Base-by-base conservation (phyloP, 2,329 filamentous ascomycete genomes). In the Pyrenochaeta sp. region DNA sequence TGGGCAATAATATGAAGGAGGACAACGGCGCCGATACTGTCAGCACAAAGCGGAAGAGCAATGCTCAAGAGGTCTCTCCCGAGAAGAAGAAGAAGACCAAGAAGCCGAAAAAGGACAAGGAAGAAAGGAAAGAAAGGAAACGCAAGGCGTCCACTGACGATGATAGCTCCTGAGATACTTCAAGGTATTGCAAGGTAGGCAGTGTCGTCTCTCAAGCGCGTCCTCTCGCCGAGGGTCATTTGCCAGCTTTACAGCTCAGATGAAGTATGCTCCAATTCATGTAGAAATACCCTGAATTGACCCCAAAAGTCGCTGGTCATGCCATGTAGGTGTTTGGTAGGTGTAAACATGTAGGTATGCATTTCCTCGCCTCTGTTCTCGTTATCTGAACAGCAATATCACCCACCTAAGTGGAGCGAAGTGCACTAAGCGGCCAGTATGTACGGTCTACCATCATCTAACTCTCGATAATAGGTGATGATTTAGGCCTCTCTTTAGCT, bases 41-140 rank as follows among this genome's bases (percentile, higher is more conserved):
- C 0, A 15, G 36, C 15, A 64, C 56, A 46, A 59, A 62, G 40
- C 51, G 56, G 30, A 62, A 65, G 37, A 57, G 46, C 25, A 52
- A 56, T 24, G 36, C 39, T 22, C 37, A 50, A 0, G 43, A 44
- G 2, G 8, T 27, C 2, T 54, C 52, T 13, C 28, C 58, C 9
- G 62, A 61, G n/a, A 55, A 64, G 32, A 61, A 58, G 47, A 61
- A 65, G 45, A 65, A 65, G n/a, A 56, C 63, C 15, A 50, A 57
- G 15, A 55, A 65, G n/a, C 56, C 64, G 13, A 50, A 57, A 13
- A 55, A 47, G 44, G 55, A 62, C 53, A 62, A 61, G 27, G 62
- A 52, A 44, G 53, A 58, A 12, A 62, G 69, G 27, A 54, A 61
- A 37, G 54, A 58, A 15, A 61, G 52, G 36, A 47, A 52, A 7